A percentile compares a stretch with the other conserved stretches of the same genome.
phyloP scores from a whole-genome alignment of 139 green algal genomes.

The Closterium sp. region DNA sequence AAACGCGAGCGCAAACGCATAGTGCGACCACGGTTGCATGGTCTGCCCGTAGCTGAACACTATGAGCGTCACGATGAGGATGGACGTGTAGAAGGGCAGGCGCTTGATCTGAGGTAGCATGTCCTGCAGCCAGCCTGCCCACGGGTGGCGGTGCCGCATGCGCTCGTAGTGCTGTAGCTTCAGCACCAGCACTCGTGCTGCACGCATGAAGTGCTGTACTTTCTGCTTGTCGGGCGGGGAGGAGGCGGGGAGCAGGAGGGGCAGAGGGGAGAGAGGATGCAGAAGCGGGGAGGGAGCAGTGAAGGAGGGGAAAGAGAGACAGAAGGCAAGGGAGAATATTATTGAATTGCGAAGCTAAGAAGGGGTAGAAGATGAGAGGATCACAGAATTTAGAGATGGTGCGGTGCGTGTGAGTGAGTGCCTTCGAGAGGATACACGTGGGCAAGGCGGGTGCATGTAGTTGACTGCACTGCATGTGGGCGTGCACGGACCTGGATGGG shows the following conservation, averaged over 20 bases:
- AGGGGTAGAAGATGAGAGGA: background rate
- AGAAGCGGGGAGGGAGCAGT: background rate
- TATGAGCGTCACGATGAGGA: slow-evolving; percentile 14
- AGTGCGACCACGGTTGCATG: slow-evolving; percentile 1
- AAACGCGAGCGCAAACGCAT: background rate
- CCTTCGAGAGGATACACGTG: no score
- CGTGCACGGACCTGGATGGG: slow-evolving; percentile 16
- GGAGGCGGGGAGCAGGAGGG: background rate
- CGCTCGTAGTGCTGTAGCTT: slow-evolving; percentile 31
- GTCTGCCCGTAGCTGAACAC: slow-evolving; percentile 29
- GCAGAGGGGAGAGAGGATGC: background rate
- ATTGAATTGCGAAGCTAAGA: background rate
- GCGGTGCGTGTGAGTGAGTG: no score
- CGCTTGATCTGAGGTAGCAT: slow-evolving; percentile 10
- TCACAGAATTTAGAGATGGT: background rate
- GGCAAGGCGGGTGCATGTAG: background rate
- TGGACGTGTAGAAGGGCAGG: slow-evolving; percentile 16
- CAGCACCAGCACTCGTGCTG: background rate
- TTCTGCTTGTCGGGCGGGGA: slow-evolving; percentile 3
- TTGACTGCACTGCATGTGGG: background rate
- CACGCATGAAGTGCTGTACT: slow-evolving; percentile 28
- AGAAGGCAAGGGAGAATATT: background rate
- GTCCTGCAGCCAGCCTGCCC: slow-evolving; percentile 7
- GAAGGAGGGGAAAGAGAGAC: background rate
- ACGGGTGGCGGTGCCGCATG: slow-evolving; percentile 7